Base-by-base conservation (phyloP, 1,284 basidiomycete genomes). In the Trametes hirsuta region DNA sequence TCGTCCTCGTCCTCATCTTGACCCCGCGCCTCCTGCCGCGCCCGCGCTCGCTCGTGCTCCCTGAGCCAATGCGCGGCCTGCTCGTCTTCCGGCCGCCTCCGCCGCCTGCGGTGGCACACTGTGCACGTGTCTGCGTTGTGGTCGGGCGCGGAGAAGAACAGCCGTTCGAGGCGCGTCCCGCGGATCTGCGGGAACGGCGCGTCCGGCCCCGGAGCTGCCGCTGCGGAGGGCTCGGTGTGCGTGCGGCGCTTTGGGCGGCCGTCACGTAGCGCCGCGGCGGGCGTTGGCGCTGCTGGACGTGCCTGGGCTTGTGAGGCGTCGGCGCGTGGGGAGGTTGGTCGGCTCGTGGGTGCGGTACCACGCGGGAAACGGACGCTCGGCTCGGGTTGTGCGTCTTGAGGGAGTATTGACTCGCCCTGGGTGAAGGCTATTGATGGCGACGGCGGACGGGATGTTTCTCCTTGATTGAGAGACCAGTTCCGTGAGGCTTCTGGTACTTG, bases 111-210 rank as follows among this genome's bases (percentile, higher is more conserved):
- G 67, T 82, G 82, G 65, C 90, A 93, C 45, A 84, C 80, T 2
- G 78, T 82, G 67, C 90, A 93, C 1, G 86, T 90, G 58, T 80
- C 80, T 14, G 79, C 77, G 62, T 91, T 84, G 66, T 93, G 90
- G 40, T 84, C 85, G 1, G 86, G 87, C 1, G 83, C 87, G 59
- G 88, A 86, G 75, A 94, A 94, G 77, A 95, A 95, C 53, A 94
- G 75, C 0, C 82, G 79, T 69, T 95, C 93, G 45, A 94, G 81
- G 41, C 81, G 84, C 47, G 84, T 84, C 10, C 91, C 90, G 14
- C 87, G 84, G 51, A 95, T 94, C 61, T 86, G 85, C 1, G 93
- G 93, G 77, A 95, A 94, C 0, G 92, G 88, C 0, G 85, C 80
- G 41, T 72, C 68, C 0, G 47, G 52, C 30, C 47, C 53, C 2